Base-by-base conservation (phyloP, 2,329 filamentous ascomycete genomes). In the Beauveria caledonica region DNA sequence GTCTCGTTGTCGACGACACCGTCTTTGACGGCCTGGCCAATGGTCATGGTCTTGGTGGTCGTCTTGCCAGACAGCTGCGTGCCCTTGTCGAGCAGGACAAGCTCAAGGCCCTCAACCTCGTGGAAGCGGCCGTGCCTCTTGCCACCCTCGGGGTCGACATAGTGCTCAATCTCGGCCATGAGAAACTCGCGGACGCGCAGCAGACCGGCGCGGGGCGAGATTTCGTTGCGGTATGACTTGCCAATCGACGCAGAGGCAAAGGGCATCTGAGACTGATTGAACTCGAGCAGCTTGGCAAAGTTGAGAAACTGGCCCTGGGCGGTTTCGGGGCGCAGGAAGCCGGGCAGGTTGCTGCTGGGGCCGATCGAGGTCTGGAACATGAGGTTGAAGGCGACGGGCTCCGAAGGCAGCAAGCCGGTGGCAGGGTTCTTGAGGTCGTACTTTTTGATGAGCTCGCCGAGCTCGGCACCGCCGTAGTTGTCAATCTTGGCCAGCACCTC, bases 161-260 rank as follows among this genome's bases (percentile, higher is more conserved):
- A 99, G 75, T 99, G 94, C 79, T 99, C 94, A 68, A 99, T 96
- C 77, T 99, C 94, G 25, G 93, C 94, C 94, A 99, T 97, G 68
- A 97, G 77, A 78, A 99, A 97, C 74, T 99, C 94, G 68, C 94
- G 90, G 48, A 99, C 94, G 68, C 94, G 89, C 62, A 99, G 78
- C 45, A 99, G 86, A 76, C 94, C 94, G 64, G 90, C 85, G 60
- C 94, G 86, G 10, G 94, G 94, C 0, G 94, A 97, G 68, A 99
- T 97, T 72, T 99, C 94, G 73, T 99, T 99, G 69, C 94, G 86
- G 83, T 96, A 97, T 1, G 93, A 97, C 77, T 96, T 96, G 76
- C 94, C 94, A 72, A 99, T 95, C 44, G 90, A 96, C 51, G 94
- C 94, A 54, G 93, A 97, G 15, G 94, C 94, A 71, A 99, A 97